These are phyloP conservation scores for Brettanomyces anomalus DNA, from an alignment of 805 yeast genomes.

Conservation along the genomic window DNA sequence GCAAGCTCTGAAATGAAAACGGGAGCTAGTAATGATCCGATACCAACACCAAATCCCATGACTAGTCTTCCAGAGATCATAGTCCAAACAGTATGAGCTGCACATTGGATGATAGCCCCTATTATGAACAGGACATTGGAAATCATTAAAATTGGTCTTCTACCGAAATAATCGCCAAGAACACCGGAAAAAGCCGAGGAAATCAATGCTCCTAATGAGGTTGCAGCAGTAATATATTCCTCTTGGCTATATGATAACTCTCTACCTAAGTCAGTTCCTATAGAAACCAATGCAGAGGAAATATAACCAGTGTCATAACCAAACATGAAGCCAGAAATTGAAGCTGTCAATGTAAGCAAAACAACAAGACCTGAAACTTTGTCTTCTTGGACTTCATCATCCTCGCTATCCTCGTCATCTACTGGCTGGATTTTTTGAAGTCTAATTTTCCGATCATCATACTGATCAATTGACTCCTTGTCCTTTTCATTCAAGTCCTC, in stretches of 20 bases:
- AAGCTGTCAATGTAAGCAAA: constrained; percentile 62
- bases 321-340: constrained; percentile 92
- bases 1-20: constrained; percentile 87
- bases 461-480: no score
- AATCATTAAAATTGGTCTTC: constrained; percentile 74
- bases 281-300: constrained; percentile 83
- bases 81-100: constrained; percentile 74
- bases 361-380: constrained; percentile 58
- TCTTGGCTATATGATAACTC: constrained; percentile 66
- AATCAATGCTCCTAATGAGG: constrained; percentile 85
- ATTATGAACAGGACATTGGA: constrained; percentile 75
- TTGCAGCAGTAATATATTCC: constrained; percentile 88
- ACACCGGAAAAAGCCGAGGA: constrained; percentile 75
- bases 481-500: no score
- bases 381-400: constrained; percentile 37
- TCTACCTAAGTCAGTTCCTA: constrained; percentile 66
- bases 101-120: constrained; percentile 82
- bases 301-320: constrained; percentile 98
- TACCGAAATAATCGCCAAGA: constrained; percentile 73
- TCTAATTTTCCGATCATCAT: neutral
- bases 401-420: constrained; percentile 41
- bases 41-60: constrained; percentile 95
- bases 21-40: constrained; percentile 92
- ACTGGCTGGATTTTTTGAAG: constrained; percentile 14
- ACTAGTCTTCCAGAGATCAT: constrained; percentile 89